phyloP scores from a whole-genome alignment of 2,329 filamentous ascomycete species.

The Aspergillus sp. region DNA sequence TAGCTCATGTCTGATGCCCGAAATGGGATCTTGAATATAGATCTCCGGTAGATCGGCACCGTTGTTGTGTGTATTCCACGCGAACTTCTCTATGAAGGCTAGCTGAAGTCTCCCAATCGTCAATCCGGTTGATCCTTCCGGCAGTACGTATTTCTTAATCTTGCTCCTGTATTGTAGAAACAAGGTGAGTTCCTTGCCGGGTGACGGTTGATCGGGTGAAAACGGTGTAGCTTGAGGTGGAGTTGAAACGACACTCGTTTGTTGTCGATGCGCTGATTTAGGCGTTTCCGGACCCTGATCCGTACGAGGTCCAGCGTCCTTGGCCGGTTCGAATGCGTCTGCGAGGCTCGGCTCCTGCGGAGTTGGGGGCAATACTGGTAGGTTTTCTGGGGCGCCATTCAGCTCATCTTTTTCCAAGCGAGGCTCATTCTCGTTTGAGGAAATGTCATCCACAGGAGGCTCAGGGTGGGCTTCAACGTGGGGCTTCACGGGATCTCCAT shows the following conservation, averaged over 20 bases:
- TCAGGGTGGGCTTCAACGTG: conserved; percentile 31
- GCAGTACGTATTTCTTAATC: conserved; percentile 90
- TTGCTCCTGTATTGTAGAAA: conserved; percentile 97
- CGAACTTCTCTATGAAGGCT: conserved; percentile 98
- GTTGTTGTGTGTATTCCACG: conserved; percentile 96
- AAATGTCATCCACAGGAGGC: conserved; percentile 19
- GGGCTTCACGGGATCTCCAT: conserved; percentile 39
- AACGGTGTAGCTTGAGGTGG: conserved; percentile 55
- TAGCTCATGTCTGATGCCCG: conserved; percentile 92
- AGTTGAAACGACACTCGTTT: conserved; percentile 27
- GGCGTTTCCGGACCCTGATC: conserved; percentile 28
- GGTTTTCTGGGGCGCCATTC: conserved; percentile 51
- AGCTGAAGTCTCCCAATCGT: conserved; percentile 86
- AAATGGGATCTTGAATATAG: conserved; percentile 94
- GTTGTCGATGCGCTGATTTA: conserved; percentile 20
- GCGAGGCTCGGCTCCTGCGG: conserved; percentile 36
- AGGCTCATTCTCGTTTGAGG: conserved; percentile 61
- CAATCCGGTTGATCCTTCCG: conserved; percentile 79
- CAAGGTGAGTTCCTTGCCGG: conserved; percentile 83
- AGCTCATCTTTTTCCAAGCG: conserved; percentile 36
- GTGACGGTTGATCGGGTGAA: conserved; percentile 61
- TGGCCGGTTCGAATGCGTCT: conserved; percentile 37
- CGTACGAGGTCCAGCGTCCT: conserved; percentile 20
- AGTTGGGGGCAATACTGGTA: conserved; percentile 54
- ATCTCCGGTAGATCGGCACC: conserved; percentile 93